These are phyloP conservation scores for Auricularia sp. DNA, from an alignment of 768 basidiomycete genomes.

Conservation along the genomic window DNA sequence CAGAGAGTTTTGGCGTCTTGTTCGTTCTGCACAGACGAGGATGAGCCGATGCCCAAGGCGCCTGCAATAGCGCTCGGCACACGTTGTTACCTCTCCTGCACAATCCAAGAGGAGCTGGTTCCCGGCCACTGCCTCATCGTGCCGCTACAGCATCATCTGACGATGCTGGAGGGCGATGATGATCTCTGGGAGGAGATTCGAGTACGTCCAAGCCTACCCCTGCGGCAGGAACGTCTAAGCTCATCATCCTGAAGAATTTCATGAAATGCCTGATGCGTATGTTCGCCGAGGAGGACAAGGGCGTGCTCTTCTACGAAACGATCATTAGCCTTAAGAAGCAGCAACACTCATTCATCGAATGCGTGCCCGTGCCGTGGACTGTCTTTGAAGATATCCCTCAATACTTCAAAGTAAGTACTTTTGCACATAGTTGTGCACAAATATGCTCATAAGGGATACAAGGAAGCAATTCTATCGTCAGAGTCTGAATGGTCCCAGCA, in stretches of 20 bases:
- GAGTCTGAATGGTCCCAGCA: slow-evolving; percentile 98
- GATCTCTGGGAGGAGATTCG: slow-evolving; percentile 97
- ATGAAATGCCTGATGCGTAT: slow-evolving; percentile 94
- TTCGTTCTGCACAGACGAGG: slow-evolving; percentile 85
- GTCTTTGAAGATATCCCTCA: slow-evolving; percentile 80
- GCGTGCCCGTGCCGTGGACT: slow-evolving; percentile 84
- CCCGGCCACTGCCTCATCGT: slow-evolving; percentile 91
- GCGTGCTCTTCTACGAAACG: slow-evolving; percentile 93
- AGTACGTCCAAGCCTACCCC: slow-evolving; percentile 35
- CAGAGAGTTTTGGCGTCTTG: slow-evolving; percentile 83
- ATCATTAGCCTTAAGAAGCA: slow-evolving; percentile 80
- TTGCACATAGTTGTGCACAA: neutral
- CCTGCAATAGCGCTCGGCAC: slow-evolving; percentile 88
- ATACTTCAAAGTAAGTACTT: slow-evolving; percentile 68
- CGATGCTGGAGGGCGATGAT: slow-evolving; percentile 87
- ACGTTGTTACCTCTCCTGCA: slow-evolving; percentile 83
- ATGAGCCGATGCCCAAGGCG: slow-evolving; percentile 80
- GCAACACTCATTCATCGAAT: slow-evolving; percentile 88
- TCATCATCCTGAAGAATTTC: slow-evolving; percentile 40
- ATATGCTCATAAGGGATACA: neutral
- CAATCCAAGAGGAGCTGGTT: slow-evolving; percentile 77
- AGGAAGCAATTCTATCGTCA: slow-evolving; percentile 90
- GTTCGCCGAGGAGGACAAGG: slow-evolving; percentile 88
- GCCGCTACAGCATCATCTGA: slow-evolving; percentile 88
- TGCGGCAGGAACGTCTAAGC: neutral